Base-by-base conservation (phyloP, 106 monocot species). In the Dioscorea dumetorum region DNA sequence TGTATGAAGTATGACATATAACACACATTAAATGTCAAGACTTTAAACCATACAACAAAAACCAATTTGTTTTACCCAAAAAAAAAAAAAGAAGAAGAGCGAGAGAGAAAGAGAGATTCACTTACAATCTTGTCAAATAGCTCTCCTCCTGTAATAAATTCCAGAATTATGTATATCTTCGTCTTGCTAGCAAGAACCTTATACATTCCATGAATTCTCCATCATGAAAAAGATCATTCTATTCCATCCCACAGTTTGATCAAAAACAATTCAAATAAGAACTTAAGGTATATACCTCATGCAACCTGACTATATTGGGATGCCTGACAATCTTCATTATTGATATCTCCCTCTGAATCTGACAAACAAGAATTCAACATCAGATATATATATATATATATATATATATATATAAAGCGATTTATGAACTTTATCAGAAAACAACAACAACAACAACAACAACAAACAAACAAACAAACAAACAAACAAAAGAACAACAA, bases 321-420 rank as follows among this genome's bases (percentile, higher is more conserved):
- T 95, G 95, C 60, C 95, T 78, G 9, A 95, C 95, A 70, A 95
- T 88, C 78, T 91, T 95, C 95, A 95, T 95, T 58, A 95, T 86
- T 8, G 95, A 95, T 63, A 95, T 95, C 66, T 95, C 95, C 57
- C 84, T 83, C 77, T 91, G 91, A 22, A 95, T 91, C 95, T 95
- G 85, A 60, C 69, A 48, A 70, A 2, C 23, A 21, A 28, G 6
- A 11, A 22, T n/a, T 12, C 24, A 63, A 51, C 18, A 10, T 61
- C 16, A 32, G 54, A 18, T 19, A 31, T 12, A 67, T n/a, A n/a
- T n/a, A n/a, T n/a, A n/a, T n/a, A n/a, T n/a, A n/a, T n/a, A n/a
- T n/a, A n/a, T n/a, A n/a, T n/a, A n/a, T n/a, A n/a, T n/a, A n/a
- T n/a, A n/a, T n/a, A 17, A 18, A 57, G 28, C 2, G 2, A 28